phyloP scores from a whole-genome alignment of 345 rosid genomes.

The Salix dunnii region DNA sequence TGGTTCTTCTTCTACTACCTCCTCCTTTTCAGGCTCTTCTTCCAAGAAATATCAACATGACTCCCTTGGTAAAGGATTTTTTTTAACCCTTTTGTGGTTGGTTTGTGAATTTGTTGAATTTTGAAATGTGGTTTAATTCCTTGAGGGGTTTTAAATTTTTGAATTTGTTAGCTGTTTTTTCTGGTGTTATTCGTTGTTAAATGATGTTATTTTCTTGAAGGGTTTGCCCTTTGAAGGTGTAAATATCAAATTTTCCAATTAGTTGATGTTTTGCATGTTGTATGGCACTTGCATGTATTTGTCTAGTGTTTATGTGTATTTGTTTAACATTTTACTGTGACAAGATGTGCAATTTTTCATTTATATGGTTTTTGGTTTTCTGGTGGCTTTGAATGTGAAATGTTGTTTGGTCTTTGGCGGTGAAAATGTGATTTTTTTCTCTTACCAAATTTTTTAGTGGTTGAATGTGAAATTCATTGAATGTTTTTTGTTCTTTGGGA shows the following conservation, averaged over 20 bases:
- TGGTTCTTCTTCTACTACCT: conserved; percentile 13
- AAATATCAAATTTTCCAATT: not conserved
- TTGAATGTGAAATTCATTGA: not conserved
- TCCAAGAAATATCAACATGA: conserved; percentile 22
- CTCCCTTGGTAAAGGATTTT: conserved; percentile 14
- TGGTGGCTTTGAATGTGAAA: not conserved
- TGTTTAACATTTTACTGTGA: too few relatives aligned
- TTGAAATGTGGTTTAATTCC: not conserved
- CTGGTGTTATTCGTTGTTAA: not conserved
- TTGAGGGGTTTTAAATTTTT: not conserved
- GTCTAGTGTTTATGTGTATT: not conserved
- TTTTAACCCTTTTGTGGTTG: not conserved
- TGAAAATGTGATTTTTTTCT: not conserved
- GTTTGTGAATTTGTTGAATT: not conserved
- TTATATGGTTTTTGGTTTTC: not conserved
- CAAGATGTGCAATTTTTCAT: too few relatives aligned
- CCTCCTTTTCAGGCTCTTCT: conserved; percentile 1
- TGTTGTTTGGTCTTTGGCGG: not conserved
- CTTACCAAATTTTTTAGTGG: not conserved
- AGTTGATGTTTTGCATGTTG: not conserved
- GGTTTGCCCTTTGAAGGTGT: not conserved
- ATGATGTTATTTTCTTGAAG: not conserved
- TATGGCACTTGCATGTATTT: not conserved
- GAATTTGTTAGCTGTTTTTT: not conserved
- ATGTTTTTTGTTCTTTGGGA: not conserved